Percentiles rank a stretch among this genome's conserved stretches.
Evolutionary conservation across 352 stramenopile species (phyloP).

Genomic region (Pilasporangium apinafurcum): DNA sequence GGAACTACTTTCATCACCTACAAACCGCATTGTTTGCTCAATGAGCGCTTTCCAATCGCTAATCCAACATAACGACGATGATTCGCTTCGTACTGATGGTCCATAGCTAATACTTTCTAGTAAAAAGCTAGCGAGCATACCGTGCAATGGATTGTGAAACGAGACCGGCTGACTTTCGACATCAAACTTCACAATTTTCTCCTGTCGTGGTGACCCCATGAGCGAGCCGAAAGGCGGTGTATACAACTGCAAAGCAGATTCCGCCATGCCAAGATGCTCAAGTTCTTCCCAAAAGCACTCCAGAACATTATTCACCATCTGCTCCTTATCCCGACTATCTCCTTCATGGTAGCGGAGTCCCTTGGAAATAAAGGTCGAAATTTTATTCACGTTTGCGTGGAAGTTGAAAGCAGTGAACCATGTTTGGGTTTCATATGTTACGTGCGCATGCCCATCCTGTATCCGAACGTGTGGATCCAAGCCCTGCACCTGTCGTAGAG

Average conservation of each 20-base stretch:
- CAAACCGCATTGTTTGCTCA: constrained; percentile 37
- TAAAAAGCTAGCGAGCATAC: constrained; percentile 71
- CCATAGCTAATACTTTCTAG: constrained; percentile 75
- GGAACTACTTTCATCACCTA: constrained; percentile 12
- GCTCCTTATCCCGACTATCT: constrained; percentile 23
- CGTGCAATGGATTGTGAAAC: constrained; percentile 88
- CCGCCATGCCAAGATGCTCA: constrained; percentile 30
- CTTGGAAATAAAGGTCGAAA: constrained; percentile 55
- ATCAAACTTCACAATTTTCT: constrained; percentile 74
- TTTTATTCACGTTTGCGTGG: constrained; percentile 61
- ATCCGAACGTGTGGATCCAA: constrained; percentile 73
- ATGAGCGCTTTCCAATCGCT: constrained; percentile 44
- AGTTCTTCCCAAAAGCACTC: constrained; percentile 71
- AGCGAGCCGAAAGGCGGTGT: constrained; percentile 55
- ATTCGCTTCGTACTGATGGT: constrained; percentile 9
- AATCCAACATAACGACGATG: constrained; percentile 23
- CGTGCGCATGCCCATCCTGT: constrained; percentile 77
- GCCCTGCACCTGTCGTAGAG: constrained; percentile 69
- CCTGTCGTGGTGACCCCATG: constrained; percentile 25
- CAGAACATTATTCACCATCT: constrained; percentile 69
- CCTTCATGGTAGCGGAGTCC: constrained; percentile 53
- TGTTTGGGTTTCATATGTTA: constrained; percentile 93
- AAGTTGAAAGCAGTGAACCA: constrained; percentile 94
- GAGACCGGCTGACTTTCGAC: constrained; percentile 73
- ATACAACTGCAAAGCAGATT: constrained; percentile 42